Evolutionary conservation across 345 rosid species (phyloP), one percentile per base, ranked within the genome.

Genomic region (Iberis pinnata): DNA sequence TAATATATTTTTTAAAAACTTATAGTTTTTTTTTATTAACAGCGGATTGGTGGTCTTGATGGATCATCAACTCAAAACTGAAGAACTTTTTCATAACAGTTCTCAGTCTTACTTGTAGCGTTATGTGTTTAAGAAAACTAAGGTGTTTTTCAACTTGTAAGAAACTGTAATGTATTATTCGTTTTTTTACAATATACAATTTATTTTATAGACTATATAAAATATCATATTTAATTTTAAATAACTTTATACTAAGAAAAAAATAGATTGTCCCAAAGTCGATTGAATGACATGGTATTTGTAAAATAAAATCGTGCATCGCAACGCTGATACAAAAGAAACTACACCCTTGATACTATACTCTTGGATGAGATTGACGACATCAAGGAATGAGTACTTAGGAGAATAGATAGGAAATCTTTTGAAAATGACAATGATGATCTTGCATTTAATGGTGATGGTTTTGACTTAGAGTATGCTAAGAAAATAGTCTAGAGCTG

Each of bases 101-200:
- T 35, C 12, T 33, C 2, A 58, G 53, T 9, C 35, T 57, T 5
- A 57, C 20, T 0, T 31, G 20, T 31, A 57, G 15, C 27, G 37
- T 13, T 1, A 18, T 58, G 55, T 37, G 54, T n/a, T n/a, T n/a
- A 58, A 8, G 14, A 13, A 2, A 58, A 24, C 25, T 58, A 1
- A 54, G 8, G 27, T 22, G 46, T 46, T 10, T 56, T 56, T 9
- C 29, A 52, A 12, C 32, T 8, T 2, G 56, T 51, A 51, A 35
- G 17, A 11, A 4, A 5, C 5, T 35, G 5, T 3, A 14, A 29
- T 11, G 5, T 1, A 27, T 33, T 16, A 26, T 12, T 51, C 11
- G 18, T 12, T 12, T 4, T n/a, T n/a, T n/a, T 27, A 42, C 7
- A 48, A 14, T 4, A 25, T 3, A 25, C 7, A 25, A n/a, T n/a